Conservation (phyloP, 2,329 filamentous ascomycete species). For the Harringtonia lauricola region DNA sequence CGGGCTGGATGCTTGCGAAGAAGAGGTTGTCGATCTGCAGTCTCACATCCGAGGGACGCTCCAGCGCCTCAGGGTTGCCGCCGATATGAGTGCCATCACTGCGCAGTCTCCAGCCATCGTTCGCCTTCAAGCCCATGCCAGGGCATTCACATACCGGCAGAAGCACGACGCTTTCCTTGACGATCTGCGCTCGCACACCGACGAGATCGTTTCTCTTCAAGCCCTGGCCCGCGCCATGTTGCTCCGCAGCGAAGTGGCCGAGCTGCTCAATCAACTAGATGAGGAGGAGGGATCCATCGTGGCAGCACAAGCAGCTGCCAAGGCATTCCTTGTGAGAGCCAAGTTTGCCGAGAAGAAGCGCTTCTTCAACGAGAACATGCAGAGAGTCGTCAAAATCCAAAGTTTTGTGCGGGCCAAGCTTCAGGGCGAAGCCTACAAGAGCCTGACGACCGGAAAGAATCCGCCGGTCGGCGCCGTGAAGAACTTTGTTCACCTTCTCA, state of each 20-base stretch:
- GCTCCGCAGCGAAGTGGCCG: constrained; percentile 61
- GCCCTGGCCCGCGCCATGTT: constrained; percentile 69
- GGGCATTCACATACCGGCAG: constrained; percentile 55
- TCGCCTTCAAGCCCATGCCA: constrained; percentile 53
- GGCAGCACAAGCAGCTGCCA: constrained; percentile 63
- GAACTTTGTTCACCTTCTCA: constrained; percentile 94
- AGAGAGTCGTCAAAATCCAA: constrained; percentile 97
- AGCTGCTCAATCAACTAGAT: constrained; percentile 65
- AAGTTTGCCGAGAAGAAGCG: constrained; percentile 75
- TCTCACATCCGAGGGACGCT: constrained; percentile 51
- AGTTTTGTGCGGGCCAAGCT: constrained; percentile 92
- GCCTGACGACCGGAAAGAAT: constrained; percentile 89
- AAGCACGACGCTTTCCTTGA: constrained; percentile 52
- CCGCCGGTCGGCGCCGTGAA: constrained; percentile 94
- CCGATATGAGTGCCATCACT: constrained; percentile 43
- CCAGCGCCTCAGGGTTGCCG: constrained; percentile 36
- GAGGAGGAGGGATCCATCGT: constrained; percentile 69
- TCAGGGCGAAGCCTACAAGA: constrained; percentile 97
- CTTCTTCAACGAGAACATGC: constrained; percentile 93
- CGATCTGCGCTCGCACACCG: constrained; percentile 57
- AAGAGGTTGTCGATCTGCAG: constrained; percentile 41
- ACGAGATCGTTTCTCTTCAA: constrained; percentile 61
- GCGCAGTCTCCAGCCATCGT: constrained; percentile 44
- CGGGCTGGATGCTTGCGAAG: constrained; percentile 33
- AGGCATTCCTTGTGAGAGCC: constrained; percentile 62